A percentile compares a stretch with the other conserved stretches of the same genome.
These are phyloP conservation scores for Hanseniaspora taiwanica DNA, from an alignment of 805 yeast genomes.

Conservation along the genomic window DNA sequence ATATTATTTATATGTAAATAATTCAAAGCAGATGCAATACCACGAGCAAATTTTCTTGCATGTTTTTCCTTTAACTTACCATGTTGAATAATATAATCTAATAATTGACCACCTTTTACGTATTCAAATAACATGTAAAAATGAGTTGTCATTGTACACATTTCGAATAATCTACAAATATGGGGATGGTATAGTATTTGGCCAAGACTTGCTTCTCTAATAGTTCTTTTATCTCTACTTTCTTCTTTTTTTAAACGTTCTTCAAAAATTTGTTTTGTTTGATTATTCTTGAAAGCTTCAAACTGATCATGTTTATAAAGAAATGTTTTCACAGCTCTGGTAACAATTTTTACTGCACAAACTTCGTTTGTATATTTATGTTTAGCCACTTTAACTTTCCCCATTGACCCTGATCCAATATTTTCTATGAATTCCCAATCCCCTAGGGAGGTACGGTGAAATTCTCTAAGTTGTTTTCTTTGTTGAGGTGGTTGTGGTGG, in stretches of 20 bases:
- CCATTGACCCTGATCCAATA: constrained; percentile 98
- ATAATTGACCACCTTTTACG: constrained; percentile 94
- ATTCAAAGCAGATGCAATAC: constrained; percentile 85
- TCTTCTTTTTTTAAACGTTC: constrained; percentile 72
- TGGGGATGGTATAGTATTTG: constrained; percentile 81
- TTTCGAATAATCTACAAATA: constrained; percentile 83
- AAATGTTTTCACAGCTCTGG: constrained; percentile 71
- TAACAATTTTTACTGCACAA: constrained; percentile 88
- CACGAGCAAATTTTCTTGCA: constrained; percentile 89
- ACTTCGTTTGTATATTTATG: constrained; percentile 70
- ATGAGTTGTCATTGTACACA: constrained; percentile 92
- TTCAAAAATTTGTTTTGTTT: constrained; percentile 44
- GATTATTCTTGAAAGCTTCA: constrained; percentile 47
- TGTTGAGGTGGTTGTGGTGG: constrained; percentile 6
- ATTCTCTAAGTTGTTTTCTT: constrained; percentile 24
- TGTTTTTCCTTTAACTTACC: constrained; percentile 88
- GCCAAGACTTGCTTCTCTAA: constrained; percentile 92
- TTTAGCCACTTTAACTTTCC: constrained; percentile 89
- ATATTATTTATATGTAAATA: constrained; percentile 90
- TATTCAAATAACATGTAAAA: constrained; percentile 95
- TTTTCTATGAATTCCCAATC: constrained; percentile 95
- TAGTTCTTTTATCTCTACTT: constrained; percentile 81
- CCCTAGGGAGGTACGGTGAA: constrained; percentile 81
- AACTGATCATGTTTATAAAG: constrained; percentile 58
- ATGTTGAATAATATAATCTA: constrained; percentile 93